phyloP scores from a whole-genome alignment of 805 yeast species.

The Suhomyces xylopsoci region DNA sequence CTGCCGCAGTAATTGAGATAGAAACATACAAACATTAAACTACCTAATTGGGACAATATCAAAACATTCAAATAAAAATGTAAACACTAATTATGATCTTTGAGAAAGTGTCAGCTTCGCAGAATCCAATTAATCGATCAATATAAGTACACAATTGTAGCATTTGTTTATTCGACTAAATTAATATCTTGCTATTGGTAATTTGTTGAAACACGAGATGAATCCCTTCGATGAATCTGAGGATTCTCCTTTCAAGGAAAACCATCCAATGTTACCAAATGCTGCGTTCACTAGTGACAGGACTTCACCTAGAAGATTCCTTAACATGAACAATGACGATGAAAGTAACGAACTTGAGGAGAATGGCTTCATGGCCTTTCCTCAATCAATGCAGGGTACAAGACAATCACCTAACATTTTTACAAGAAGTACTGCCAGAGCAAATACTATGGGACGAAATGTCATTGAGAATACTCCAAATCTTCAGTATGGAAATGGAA shows the following conservation, averaged over 20 bases:
- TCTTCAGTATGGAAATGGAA: constrained; percentile 13
- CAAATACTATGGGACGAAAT: constrained; percentile 14
- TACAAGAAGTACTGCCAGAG: constrained; percentile 33
- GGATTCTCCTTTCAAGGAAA: constrained; percentile 31
- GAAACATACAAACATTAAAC: not conserved
- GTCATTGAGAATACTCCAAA: constrained; percentile 28
- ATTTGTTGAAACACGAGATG: constrained; percentile 1
- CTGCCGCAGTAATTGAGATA: not conserved
- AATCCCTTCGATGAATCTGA: constrained; percentile 31
- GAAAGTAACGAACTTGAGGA: constrained; percentile 13
- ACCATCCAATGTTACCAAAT: constrained; percentile 33
- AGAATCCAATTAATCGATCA: not conserved
- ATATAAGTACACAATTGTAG: not conserved
- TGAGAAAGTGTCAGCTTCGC: not conserved
- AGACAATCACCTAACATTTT: constrained; percentile 46
- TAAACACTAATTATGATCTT: constrained; percentile 1
- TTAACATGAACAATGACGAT: constrained; percentile 24
- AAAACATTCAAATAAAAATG: constrained; percentile 12
- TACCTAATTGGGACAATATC: constrained; percentile 19
- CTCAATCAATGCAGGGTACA: constrained; percentile 22
- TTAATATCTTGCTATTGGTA: not conserved
- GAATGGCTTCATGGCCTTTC: constrained; percentile 28
- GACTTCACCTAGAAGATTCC: constrained; percentile 36
- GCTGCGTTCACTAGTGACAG: constrained; percentile 40
- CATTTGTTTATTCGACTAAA: not conserved